phyloP scores from a whole-genome alignment of 345 rosid species.

The Eucalyptus curtisii region DNA sequence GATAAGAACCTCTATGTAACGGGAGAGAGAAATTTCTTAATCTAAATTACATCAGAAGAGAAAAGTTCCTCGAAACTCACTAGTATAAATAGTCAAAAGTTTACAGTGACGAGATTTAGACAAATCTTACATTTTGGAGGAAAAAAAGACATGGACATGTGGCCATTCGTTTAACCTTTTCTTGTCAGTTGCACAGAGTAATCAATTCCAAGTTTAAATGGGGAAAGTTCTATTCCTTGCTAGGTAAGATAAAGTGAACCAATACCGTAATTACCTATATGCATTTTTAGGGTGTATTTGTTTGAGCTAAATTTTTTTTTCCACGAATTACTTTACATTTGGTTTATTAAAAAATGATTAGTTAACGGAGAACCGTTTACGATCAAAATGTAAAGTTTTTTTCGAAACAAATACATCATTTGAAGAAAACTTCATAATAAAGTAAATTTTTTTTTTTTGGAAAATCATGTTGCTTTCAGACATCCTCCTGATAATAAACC shows the following conservation, averaged over 20 bases:
- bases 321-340: too few relatives aligned
- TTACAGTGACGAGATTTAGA: background rate
- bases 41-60: too few relatives aligned
- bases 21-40: too few relatives aligned
- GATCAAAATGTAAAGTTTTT: too few relatives aligned
- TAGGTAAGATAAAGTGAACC: background rate
- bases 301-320: too few relatives aligned
- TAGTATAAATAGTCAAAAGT: background rate
- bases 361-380: too few relatives aligned
- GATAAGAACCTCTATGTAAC: too few relatives aligned
- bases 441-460: too few relatives aligned
- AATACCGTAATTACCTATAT: background rate
- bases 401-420: too few relatives aligned
- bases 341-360: too few relatives aligned
- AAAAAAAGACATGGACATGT: background rate
- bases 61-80: background rate
- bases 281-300: too few relatives aligned
- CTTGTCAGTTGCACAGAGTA: background rate
- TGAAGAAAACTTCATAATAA: background rate
- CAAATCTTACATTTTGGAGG: background rate
- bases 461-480: background rate
- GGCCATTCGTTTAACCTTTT: background rate
- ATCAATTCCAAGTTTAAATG: background rate
- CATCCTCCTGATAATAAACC: background rate
- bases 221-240: background rate